These are phyloP conservation scores for Agrostemma githago DNA, from an alignment of 148 eudicot species.

Conservation along the genomic window DNA sequence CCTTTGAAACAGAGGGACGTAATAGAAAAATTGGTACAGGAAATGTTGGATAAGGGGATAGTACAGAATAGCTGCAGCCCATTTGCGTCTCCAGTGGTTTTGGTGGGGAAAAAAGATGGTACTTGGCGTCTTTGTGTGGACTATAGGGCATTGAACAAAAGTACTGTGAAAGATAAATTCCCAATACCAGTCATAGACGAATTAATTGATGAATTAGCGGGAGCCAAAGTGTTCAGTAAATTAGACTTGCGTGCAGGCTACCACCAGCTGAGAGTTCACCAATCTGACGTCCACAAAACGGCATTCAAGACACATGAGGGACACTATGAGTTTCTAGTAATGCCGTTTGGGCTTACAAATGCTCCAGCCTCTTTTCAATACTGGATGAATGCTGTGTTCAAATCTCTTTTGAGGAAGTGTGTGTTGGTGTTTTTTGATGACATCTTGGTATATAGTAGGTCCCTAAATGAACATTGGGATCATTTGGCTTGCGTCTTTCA, in stretches of 20 bases:
- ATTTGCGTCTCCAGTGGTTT: too few species aligned
- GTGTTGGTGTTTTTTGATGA: conserved; percentile 5
- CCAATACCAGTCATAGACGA: too few species aligned
- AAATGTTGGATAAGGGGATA: too few species aligned
- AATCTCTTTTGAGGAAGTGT: conserved; percentile 8
- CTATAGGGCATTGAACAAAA: too few species aligned
- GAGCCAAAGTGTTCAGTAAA: too few species aligned
- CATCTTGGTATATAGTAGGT: conserved; percentile 9
- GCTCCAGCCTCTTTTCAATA: neutral
- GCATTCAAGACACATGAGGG: conserved; percentile 8
- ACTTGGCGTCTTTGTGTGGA: too few species aligned
- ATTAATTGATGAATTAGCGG: too few species aligned
- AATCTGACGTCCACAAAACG: neutral
- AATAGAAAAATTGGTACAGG: too few species aligned
- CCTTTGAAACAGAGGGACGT: too few species aligned
- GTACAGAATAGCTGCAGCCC: too few species aligned
- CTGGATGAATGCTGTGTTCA: neutral
- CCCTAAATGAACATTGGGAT: neutral
- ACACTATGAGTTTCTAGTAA: conserved; percentile 14
- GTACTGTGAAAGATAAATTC: too few species aligned
- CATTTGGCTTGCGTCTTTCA: neutral
- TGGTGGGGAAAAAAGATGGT: too few species aligned
- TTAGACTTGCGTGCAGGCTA: neutral
- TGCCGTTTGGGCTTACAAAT: conserved; percentile 8
- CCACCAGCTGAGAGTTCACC: conserved; percentile 7